Evolutionary conservation across 2,329 filamentous ascomycete genomes (phyloP), one percentile per base, ranked within the genome.

Genomic region (Xylariaceae sp.): DNA sequence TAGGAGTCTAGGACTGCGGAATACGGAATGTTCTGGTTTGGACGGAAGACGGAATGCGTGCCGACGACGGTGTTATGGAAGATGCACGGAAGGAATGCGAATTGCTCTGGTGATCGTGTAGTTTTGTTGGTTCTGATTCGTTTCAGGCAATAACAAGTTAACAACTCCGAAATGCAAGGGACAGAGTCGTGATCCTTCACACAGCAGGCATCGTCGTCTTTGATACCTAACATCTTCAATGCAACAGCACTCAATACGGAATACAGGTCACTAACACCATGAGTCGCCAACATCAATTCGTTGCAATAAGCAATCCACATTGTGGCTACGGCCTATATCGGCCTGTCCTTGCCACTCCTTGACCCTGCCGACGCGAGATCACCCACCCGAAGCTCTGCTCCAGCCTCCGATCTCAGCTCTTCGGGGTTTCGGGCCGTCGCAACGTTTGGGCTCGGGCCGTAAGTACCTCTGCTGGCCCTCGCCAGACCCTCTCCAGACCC

Each of bases 341-440:
- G 37, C 9, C 37, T 10, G 11, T 42, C 37, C 37, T 13, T 30
- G 23, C 37, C 37, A 42, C 9, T 42, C 9, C 8, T 42, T 42
- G 9, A 9, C 37, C 9, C 6, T 47, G 44, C 11, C 15, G 44
- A 47, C 15, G 7, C 44, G 10, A 47, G 62, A 62, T 59, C 59
- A 44, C 60, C 65, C 60, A 64, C 55, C 68, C 67, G 67, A 70
- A 51, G 64, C 63, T 68, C 60, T 9, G 11, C 9, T 7, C 37
- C 37, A 10, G 37, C 37, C 11, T 13, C 37, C 37, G 37, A 30
- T 37, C 60, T 44, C 53, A 59, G 53, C 30, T 58, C 42, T 53
- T 49, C 69, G 69, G 69, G 63, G 56, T 62, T 48, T 62, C 69
- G 69, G 69, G 68, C 69, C 69, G 69, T 71, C 69, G 69, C 66